Evolutionary conservation across 1,284 basidiomycete species (phyloP), one percentile per base, ranked within the genome.

Genomic region (Flammula alnicola): DNA sequence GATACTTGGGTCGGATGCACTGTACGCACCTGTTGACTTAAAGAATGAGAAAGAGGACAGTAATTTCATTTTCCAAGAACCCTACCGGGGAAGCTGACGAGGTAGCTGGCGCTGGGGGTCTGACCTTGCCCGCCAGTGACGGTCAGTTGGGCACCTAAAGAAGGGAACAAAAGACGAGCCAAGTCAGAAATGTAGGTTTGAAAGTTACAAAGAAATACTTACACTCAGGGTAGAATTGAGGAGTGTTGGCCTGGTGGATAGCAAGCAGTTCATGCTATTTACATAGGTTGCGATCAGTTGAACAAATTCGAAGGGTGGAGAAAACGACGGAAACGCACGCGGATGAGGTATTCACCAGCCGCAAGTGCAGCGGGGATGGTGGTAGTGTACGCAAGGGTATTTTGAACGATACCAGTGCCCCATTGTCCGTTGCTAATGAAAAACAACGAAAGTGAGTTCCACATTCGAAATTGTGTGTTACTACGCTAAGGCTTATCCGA

Each of bases 161-260:
- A 49, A 16, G 16, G 22, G 11, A 27, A 10, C 7, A 16, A 19
- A 4, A 20, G 20, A 32, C 16, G n/a, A 20, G 16, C 16, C 9
- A 44, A 19, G n/a, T n/a, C n/a, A n/a, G n/a, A n/a, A n/a, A n/a
- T n/a, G n/a, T n/a, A n/a, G n/a, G n/a, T 33, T 11, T 10, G 11
- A 23, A 32, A 16, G n/a, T 12, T 7, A 25, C 16, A 8, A 14
- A 14, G 16, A 22, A 26, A 43, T n/a, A 46, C 47, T 26, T 49
- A 64, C 67, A 70, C 51, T 69, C 69, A 9, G 69, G 69, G 56
- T 69, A 70, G 62, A 66, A 68, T 51, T 69, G 67, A 25, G 67
- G 66, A 4, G 66, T 68, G 52, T 69, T 70, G 44, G 67, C 68
- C 49, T 68, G 66, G 56, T 69, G 68, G 36, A 72, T 56, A 16